phyloP scores from a whole-genome alignment of 148 eudicot genomes.

The Dysphania ambrosioides region DNA sequence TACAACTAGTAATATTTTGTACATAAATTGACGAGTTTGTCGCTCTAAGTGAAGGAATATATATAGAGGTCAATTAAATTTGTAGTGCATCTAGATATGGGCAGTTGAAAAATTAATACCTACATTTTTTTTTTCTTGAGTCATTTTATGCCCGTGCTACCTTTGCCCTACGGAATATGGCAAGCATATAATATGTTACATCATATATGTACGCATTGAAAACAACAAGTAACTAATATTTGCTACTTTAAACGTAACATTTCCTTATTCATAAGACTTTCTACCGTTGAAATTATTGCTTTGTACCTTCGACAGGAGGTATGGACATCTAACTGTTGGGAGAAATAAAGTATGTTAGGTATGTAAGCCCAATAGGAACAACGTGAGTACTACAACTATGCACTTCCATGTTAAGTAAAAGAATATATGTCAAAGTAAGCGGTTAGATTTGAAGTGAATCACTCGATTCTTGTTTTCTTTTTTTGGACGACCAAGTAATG shows the following conservation, averaged over 20 bases:
- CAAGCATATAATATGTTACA: neutral
- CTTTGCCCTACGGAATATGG: conserved; percentile 14
- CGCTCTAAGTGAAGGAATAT: conserved; percentile 2
- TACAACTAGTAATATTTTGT: neutral
- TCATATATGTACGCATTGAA: neutral
- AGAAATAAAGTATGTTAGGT: conserved; percentile 16
- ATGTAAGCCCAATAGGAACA: neutral
- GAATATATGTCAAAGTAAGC: neutral
- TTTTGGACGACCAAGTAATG: neutral
- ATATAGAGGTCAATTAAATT: conserved; percentile 25
- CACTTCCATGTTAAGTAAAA: neutral
- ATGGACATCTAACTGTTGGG: neutral
- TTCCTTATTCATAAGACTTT: neutral
- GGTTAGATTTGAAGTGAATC: conserved; percentile 4
- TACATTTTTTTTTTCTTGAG: neutral
- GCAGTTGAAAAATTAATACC: conserved; percentile 14
- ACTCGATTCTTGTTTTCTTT: conserved; percentile 15
- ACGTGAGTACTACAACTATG: conserved; percentile 11
- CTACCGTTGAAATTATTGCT: neutral
- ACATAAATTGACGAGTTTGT: conserved; percentile 4
- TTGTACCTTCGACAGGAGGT: neutral
- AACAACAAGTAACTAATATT: neutral
- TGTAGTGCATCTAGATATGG: neutral
- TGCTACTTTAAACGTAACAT: neutral
- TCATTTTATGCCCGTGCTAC: conserved; percentile 23